Base-by-base conservation (phyloP, 2,329 filamentous ascomycete species). In the Verticillium tricorpus region DNA sequence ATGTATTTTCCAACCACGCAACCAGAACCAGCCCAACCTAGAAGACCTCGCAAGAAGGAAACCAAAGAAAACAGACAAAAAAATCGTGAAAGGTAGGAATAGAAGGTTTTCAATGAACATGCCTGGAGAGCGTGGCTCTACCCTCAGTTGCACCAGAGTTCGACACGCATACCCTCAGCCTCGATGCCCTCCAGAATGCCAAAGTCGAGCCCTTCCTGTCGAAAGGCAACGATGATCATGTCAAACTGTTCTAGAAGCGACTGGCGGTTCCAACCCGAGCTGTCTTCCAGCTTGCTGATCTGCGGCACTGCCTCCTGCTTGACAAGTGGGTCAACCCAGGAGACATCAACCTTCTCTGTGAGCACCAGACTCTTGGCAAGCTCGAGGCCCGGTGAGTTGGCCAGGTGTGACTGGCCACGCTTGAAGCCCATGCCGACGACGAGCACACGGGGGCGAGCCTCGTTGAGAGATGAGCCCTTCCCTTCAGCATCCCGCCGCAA, bases 341-440 rank as follows among this genome's bases (percentile, higher is more conserved):
- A 64, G 35, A 82, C 75, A n/a, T 80, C 69, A 14, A 77, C 74
- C 60, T 75, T 71, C 56, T 73, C 65, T 1, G 74, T 74, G 39
- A 74, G 56, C 1, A 73, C 66, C 2, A 80, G 69, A 50, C 67
- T 74, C 61, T 73, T 75, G 34, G 76, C 74, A 6, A 82, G 67
- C 58, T 76, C 77, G 2, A 81, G 69, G 1, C 79, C 79, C 0
- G 81, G 81, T 0, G 80, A 82, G 65, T 82, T 80, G 61, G 74
- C 76, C 2, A 83, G 68, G 56, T 78, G 75, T 0, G 77, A 75
- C 65, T 83, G 80, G 3, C 81, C 81, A 6, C 72, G 68, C 68
- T 83, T 84, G 72, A 83, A 84, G 3, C 80, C 81, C 45, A 82
- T 72, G 0, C 81, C 81, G 0, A 78, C 78, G 3, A 82, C 76